Evolutionary conservation across 1,139 yeast genomes (phyloP).

Genomic region (Suhomyces guaymorum): DNA sequence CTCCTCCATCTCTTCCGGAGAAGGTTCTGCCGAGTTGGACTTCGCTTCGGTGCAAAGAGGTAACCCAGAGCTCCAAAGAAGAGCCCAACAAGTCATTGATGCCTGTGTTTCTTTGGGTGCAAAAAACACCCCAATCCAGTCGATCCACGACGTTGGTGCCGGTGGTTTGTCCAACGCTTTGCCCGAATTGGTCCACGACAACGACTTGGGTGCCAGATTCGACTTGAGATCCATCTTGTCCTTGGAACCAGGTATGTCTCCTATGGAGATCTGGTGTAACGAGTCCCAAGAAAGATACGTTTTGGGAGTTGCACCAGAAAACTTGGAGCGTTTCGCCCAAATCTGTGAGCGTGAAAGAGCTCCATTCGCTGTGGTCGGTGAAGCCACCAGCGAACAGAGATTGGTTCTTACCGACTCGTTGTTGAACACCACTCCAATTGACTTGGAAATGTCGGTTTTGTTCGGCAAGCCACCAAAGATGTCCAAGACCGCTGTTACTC

Average conservation of each 20-base stretch:
- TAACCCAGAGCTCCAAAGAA: slow-evolving; percentile 98
- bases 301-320: slow-evolving; percentile 83
- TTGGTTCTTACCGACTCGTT: slow-evolving; percentile 79
- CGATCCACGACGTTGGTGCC: slow-evolving; percentile 98
- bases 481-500: slow-evolving; percentile 75
- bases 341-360: slow-evolving; percentile 96
- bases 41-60: slow-evolving; percentile 99
- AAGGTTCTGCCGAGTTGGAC: slow-evolving; percentile 92
- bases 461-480: slow-evolving; percentile 97
- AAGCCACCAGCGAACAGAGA: slow-evolving; percentile 85
- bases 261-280: slow-evolving; percentile 99
- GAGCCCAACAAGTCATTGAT: slow-evolving; percentile 97
- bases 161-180: slow-evolving; percentile 98
- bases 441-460: slow-evolving; percentile 92
- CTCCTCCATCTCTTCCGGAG: slow-evolving; percentile 91
- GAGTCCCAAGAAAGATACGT: slow-evolving; percentile 99
- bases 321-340: slow-evolving; percentile 66
- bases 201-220: slow-evolving; percentile 89
- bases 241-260: slow-evolving; percentile 97
- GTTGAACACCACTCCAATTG: slow-evolving; percentile 81
- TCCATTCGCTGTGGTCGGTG: slow-evolving; percentile 93
- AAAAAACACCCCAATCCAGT: slow-evolving; percentile 78
- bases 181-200: slow-evolving; percentile 97
- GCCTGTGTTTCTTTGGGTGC: slow-evolving; percentile 85
- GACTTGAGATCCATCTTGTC: slow-evolving; percentile 90